Evolutionary conservation across 1,139 yeast species (phyloP).

Genomic region (Zygosaccharomyces pseudobailii): DNA sequence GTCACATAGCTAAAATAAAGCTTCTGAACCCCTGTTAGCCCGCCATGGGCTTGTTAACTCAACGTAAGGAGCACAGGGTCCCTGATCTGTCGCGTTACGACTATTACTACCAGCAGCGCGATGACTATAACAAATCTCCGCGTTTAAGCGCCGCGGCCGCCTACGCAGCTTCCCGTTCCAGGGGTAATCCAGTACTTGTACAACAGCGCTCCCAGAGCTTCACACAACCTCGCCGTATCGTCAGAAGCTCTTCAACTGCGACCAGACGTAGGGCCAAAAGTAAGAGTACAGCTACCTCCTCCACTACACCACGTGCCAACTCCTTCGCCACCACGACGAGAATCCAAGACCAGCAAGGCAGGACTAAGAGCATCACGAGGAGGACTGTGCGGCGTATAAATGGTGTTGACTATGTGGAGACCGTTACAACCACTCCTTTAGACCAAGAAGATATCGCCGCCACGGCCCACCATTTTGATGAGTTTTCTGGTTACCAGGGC

Average conservation of each 20-base stretch:
- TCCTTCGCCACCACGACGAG: constrained; percentile 32
- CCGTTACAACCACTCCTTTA: constrained; percentile 29
- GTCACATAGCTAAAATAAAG: background rate
- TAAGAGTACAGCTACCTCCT: constrained; percentile 1
- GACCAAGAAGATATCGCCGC: constrained; percentile 17
- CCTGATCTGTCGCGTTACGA: constrained; percentile 36
- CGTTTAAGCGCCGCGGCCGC: constrained; percentile 32
- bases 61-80: constrained; percentile 24
- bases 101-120: constrained; percentile 28
- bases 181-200: constrained; percentile 10
- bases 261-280: background rate
- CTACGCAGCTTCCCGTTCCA: constrained; percentile 21
- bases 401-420: constrained; percentile 32
- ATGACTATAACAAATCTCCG: constrained; percentile 22
- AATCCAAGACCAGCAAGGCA: constrained; percentile 30
- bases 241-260: background rate
- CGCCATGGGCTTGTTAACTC: constrained; percentile 2
- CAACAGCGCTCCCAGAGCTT: constrained; percentile 3
- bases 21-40: background rate
- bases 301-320: constrained; percentile 21
- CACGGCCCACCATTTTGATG: constrained; percentile 28
- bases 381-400: constrained; percentile 29
- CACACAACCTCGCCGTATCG: constrained; percentile 4
- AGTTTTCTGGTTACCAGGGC: constrained; percentile 26
- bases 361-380: constrained; percentile 32